Evolutionary conservation across 1,284 basidiomycete species (phyloP).

Genomic region (Phlebopus sp.): DNA sequence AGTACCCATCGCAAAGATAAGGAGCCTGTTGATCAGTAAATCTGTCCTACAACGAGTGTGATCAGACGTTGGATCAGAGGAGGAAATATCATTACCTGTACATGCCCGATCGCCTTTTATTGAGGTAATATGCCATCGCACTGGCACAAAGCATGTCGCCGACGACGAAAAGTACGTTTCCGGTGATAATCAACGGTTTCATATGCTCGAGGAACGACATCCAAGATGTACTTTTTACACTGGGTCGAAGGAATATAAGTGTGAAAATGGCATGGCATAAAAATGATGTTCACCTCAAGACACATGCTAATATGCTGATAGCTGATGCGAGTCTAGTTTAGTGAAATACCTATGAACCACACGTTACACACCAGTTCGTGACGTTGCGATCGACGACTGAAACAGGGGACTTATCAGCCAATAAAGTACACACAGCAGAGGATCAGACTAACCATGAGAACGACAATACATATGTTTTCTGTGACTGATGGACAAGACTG

Average conservation of each 20-base stretch:
- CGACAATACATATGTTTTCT: conserved; percentile 14
- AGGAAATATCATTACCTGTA: background rate
- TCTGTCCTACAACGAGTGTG: conserved; percentile 17
- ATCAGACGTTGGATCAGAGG: background rate
- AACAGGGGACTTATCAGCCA: background rate
- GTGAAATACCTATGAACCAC: background rate
- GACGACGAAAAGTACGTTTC: conserved; percentile 23
- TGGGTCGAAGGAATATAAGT: background rate
- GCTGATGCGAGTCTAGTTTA: conserved; percentile 3
- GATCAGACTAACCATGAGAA: conserved; percentile 22
- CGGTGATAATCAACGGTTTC: conserved; percentile 15
- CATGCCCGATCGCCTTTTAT: background rate
- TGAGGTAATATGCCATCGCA: conserved; percentile 25
- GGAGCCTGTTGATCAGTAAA: conserved; percentile 21
- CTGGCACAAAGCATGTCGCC: conserved; percentile 24
- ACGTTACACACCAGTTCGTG: conserved; percentile 21
- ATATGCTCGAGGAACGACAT: conserved; percentile 7
- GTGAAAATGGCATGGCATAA: background rate
- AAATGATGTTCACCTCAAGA: conserved; percentile 19
- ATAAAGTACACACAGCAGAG: background rate
- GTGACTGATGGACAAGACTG: conserved; percentile 14
- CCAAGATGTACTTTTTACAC: conserved; percentile 17
- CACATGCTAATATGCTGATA: conserved; percentile 16
- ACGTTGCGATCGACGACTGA: conserved; percentile 18
- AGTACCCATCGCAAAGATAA: conserved; percentile 27